Conservation (phyloP, 2,329 filamentous ascomycete species). For the Apiospora phragmitis region DNA sequence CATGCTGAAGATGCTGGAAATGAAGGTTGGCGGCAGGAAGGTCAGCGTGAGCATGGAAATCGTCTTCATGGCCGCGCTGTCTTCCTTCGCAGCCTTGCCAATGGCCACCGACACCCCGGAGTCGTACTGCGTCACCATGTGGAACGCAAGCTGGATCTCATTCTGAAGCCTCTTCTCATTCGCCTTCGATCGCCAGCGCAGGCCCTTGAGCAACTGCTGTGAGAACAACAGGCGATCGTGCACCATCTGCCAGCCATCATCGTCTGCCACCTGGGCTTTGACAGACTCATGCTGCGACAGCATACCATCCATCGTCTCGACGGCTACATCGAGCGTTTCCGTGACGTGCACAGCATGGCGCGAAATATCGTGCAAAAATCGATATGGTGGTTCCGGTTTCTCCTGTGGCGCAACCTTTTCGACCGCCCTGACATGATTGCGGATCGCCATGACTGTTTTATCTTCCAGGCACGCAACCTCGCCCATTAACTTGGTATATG, state of each 20-base stretch:
- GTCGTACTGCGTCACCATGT: constrained; percentile 44
- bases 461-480: constrained; percentile 35
- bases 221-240: constrained; percentile 34
- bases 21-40: constrained; percentile 53
- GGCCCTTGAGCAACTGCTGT: constrained; percentile 35
- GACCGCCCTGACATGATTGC: constrained; percentile 33
- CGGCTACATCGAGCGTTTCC: constrained; percentile 41
- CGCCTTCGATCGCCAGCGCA: constrained; percentile 36
- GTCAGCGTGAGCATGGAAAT: constrained; percentile 48
- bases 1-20: constrained; percentile 49
- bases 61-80: constrained; percentile 53
- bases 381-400: constrained; percentile 31
- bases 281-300: constrained; percentile 28
- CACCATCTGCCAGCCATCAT: constrained; percentile 21
- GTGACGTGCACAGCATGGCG: constrained; percentile 45
- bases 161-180: constrained; percentile 50
- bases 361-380: constrained; percentile 40
- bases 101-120: constrained; percentile 39
- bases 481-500: constrained; percentile 31
- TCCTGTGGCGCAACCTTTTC: constrained; percentile 26
- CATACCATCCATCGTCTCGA: constrained; percentile 34
- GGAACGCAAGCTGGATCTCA: constrained; percentile 55
- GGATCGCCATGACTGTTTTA: constrained; percentile 39
- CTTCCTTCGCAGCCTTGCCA: constrained; percentile 39
- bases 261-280: constrained; percentile 13